Evolutionary conservation across 2,329 filamentous ascomycete species (phyloP).

Genomic region (Curvularia lunata): DNA sequence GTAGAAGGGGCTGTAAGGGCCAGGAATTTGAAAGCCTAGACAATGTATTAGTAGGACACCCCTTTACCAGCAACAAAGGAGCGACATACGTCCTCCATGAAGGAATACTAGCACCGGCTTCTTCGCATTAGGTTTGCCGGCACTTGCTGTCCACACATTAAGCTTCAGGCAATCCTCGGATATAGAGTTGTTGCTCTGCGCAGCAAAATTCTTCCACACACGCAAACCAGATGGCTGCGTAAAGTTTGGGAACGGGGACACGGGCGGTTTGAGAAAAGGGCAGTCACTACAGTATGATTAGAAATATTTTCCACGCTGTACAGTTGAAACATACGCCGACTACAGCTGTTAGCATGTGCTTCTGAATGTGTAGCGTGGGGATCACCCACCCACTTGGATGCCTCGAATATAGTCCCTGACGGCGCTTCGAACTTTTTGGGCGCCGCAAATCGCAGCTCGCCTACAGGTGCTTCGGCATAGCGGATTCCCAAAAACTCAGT

Average conservation of each 20-base stretch:
- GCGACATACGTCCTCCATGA: constrained; percentile 37
- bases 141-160: constrained; percentile 38
- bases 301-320: background rate
- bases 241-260: constrained; percentile 36
- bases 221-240: constrained; percentile 31
- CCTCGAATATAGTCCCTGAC: constrained; percentile 28
- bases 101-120: constrained; percentile 40
- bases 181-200: constrained; percentile 30
- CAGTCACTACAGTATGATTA: constrained; percentile 29
- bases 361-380: background rate
- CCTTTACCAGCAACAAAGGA: background rate
- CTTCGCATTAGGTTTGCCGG: constrained; percentile 22
- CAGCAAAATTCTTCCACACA: constrained; percentile 38
- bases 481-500: constrained; percentile 47
- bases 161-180: constrained; percentile 42
- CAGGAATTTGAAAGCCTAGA: constrained; percentile 34
- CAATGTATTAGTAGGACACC: constrained; percentile 4
- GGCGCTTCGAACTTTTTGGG: constrained; percentile 36
- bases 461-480: constrained; percentile 45
- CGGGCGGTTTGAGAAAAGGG: constrained; percentile 31
- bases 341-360: constrained; percentile 20
- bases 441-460: constrained; percentile 42
- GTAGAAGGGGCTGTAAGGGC: constrained; percentile 35
- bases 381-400: constrained; percentile 31
- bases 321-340: constrained; percentile 29